Evolutionary conservation across 2,329 filamentous ascomycete genomes (phyloP).

Genomic region (Keithomyces neogunnii): DNA sequence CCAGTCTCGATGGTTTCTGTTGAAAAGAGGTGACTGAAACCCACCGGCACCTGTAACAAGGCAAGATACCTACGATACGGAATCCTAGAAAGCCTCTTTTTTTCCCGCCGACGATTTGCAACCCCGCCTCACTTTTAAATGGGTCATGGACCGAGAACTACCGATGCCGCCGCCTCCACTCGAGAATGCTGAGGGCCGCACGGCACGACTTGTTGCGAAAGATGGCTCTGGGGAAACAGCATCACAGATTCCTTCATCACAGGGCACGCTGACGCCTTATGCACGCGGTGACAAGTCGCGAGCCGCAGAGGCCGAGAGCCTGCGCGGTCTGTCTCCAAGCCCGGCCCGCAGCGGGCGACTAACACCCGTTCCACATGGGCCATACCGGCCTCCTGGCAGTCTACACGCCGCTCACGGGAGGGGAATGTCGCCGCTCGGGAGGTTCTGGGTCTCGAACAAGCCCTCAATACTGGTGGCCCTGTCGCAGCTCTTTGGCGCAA

Average conservation of each 20-base stretch:
- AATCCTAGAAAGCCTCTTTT: background rate
- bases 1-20: background rate
- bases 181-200: background rate
- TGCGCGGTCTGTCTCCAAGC: conserved; percentile 13
- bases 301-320: background rate
- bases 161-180: background rate
- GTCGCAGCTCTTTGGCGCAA: conserved; percentile 70
- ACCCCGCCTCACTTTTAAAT: background rate
- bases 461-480: conserved; percentile 65
- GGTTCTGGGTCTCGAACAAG: conserved; percentile 57
- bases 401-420: background rate
- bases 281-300: conserved; percentile 2
- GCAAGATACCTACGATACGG: too few species aligned
- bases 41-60: too few species aligned
- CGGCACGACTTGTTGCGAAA: background rate
- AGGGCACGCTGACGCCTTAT: conserved; percentile 1
- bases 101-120: background rate
- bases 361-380: conserved; percentile 10
- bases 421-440: conserved; percentile 13
- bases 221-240: background rate
- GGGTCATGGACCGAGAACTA: background rate
- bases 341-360: conserved; percentile 13
- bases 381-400: conserved; percentile 1
- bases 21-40: background rate
- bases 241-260: background rate